Evolutionary conservation across 805 yeast genomes (phyloP), one percentile per base, ranked within the genome.

Genomic region (Metschnikowia kofuensis): DNA sequence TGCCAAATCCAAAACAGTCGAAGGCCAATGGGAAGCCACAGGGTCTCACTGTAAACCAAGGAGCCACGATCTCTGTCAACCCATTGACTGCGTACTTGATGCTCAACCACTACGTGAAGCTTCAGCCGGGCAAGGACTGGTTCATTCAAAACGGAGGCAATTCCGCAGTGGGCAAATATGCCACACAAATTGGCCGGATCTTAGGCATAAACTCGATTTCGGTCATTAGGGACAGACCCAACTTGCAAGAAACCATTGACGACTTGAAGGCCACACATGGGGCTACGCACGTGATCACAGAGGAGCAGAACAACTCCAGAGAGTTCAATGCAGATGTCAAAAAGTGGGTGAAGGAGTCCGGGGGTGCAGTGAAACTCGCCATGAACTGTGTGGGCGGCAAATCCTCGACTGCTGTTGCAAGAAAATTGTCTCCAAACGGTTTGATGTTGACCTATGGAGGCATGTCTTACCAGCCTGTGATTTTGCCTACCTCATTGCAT

Each of bases 131-230:
- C 15, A 66, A 66, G 48, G 91, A 91, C 65, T 94, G 96, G 96
- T 80, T 94, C 54, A 83, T 94, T 53, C 98, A 94, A 70, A 94
- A 92, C 61, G 99, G 97, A 31, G 98, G 96, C 34, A 94, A 89
- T 56, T 89, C 96, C 7, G 96, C 94, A 29, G 99, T 94, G 10
- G 96, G 97, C 6, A 83, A 89, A 57, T 84, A 87, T 58, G 98
- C 96, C 7, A 78, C 89, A 42, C 99, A 94, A 68, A 80, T 94
- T 46, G 96, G 88, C 30, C 80, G 81, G 55, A 73, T 83, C 29
- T 75, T 85, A 65, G 96, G 96, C 1, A 68, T 84, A 63, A 89
- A 89, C 59, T 89, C 96, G 10, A 78, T 94, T 56, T 84, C 88
- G 52, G 94, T 94, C 40, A 86, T 94, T 44, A 83, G 99, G 66